phyloP scores from a whole-genome alignment of 352 stramenopile genomes.

The Globisporangium paroecandrum region DNA sequence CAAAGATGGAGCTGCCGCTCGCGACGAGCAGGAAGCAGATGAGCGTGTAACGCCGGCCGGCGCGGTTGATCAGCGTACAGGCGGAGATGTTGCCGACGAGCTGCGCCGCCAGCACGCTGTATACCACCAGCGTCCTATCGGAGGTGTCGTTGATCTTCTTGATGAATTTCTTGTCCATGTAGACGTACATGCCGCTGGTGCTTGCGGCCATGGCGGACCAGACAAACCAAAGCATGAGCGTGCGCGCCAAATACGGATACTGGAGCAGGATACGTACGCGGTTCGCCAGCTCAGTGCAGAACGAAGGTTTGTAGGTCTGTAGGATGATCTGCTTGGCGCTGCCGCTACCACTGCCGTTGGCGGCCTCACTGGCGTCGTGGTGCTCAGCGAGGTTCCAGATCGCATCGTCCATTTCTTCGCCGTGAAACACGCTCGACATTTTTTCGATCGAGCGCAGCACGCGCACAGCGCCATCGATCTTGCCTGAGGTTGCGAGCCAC shows the following conservation, averaged over 20 bases:
- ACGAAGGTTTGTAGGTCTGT: slow-evolving; percentile 16
- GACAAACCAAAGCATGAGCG: slow-evolving; percentile 41
- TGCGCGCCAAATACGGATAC: slow-evolving; percentile 29
- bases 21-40: slow-evolving; percentile 12
- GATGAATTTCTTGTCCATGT: slow-evolving; percentile 17
- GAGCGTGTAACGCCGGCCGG: slow-evolving; percentile 26
- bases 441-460: slow-evolving; percentile 48
- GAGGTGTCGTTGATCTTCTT: slow-evolving; percentile 15
- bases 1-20: neutral
- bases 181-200: slow-evolving; percentile 25
- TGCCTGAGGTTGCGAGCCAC: slow-evolving; percentile 54
- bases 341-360: neutral
- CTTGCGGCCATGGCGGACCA: slow-evolving; percentile 27
- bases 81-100: slow-evolving; percentile 31
- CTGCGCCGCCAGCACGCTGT: slow-evolving; percentile 19
- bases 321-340: neutral
- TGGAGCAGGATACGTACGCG: slow-evolving; percentile 34
- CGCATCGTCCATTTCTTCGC: neutral
- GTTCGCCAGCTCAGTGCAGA: slow-evolving; percentile 19
- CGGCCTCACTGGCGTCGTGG: too few relatives aligned
- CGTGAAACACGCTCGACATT: neutral
- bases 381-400: too few relatives aligned
- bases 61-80: slow-evolving; percentile 28
- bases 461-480: slow-evolving; percentile 42
- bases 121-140: neutral